Percentiles rank a stretch among this genome's conserved stretches.
Conservation (phyloP, 176 grass and related monocot genomes). For the Lolium perenne region DNA sequence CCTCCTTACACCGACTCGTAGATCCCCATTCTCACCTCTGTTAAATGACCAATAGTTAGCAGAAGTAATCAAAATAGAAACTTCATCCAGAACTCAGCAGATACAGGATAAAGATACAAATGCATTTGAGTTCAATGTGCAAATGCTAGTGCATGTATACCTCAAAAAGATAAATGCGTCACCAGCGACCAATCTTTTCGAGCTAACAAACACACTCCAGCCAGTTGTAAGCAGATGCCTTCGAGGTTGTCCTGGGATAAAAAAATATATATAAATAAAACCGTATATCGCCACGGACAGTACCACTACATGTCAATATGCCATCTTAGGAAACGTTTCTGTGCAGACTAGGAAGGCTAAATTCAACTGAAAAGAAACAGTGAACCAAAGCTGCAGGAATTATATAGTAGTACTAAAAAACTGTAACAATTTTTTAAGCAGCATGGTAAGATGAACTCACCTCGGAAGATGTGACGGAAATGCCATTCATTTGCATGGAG, state of each 20-base stretch:
- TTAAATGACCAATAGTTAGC: slow-evolving; percentile 34
- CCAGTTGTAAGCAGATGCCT: slow-evolving; percentile 91
- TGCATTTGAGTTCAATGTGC: not conserved
- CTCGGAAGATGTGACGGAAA: slow-evolving; percentile 95
- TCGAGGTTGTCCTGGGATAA: slow-evolving; percentile 76
- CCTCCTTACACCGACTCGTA: slow-evolving; percentile 81
- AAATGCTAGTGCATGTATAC: slow-evolving; percentile 43
- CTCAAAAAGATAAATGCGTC: slow-evolving; percentile 94
- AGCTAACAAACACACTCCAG: slow-evolving; percentile 95
- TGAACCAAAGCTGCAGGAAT: not conserved
- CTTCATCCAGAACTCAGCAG: slow-evolving; percentile 23
- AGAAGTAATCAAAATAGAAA: slow-evolving; percentile 7
- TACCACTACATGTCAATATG: not conserved
- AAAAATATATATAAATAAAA: not conserved
- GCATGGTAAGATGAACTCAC: slow-evolving; percentile 41
- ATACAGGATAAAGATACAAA: slow-evolving; percentile 19
- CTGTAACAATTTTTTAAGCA: slow-evolving; percentile 24
- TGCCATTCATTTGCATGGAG: slow-evolving; percentile 85
- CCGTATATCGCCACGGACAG: not conserved
- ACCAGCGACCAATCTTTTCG: slow-evolving; percentile 86
- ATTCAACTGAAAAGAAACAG: slow-evolving; percentile 12
- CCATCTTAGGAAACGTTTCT: not conserved
- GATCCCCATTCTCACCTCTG: slow-evolving; percentile 79
- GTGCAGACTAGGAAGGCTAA: not conserved
- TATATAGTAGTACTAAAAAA: slow-evolving; percentile 11